Conservation (phyloP, 2,329 filamentous ascomycete species). For the Diaporthe ampelina region DNA sequence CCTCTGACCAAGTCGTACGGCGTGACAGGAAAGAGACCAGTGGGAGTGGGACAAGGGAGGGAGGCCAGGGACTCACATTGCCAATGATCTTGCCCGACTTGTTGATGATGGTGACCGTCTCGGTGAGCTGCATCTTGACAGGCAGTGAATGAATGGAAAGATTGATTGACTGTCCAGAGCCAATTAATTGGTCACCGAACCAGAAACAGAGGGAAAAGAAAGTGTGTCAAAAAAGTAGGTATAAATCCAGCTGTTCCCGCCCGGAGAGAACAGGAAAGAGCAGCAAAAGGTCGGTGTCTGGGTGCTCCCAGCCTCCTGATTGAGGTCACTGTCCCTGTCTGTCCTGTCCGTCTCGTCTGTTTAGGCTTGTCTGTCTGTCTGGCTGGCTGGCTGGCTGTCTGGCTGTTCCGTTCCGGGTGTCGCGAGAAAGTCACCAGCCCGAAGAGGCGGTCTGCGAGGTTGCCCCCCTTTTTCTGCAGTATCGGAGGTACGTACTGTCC, state of each 20-base stretch:
- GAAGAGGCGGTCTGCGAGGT: conserved; percentile 35
- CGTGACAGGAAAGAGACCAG: not conserved
- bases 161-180: conserved; percentile 8
- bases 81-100: conserved; percentile 91
- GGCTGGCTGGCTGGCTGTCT: too few species aligned
- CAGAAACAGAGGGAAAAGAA: not conserved
- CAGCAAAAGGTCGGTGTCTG: not conserved
- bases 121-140: conserved; percentile 61
- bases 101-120: conserved; percentile 92
- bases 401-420: not conserved
- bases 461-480: conserved; percentile 17
- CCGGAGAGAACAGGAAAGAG: not conserved
- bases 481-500: not conserved
- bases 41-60: conserved; percentile 42
- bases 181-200: not conserved
- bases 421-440: not conserved
- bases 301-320: conserved; percentile 1
- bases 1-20: not conserved
- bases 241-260: conserved; percentile 9
- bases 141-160: not conserved
- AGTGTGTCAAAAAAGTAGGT: not conserved
- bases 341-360: not conserved
- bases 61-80: conserved; percentile 71
- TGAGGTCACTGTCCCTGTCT: not conserved
- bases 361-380: not conserved